These are phyloP conservation scores for Schizonepeta tenuifolia DNA, from an alignment of 257 asterid genomes.

Conservation along the genomic window DNA sequence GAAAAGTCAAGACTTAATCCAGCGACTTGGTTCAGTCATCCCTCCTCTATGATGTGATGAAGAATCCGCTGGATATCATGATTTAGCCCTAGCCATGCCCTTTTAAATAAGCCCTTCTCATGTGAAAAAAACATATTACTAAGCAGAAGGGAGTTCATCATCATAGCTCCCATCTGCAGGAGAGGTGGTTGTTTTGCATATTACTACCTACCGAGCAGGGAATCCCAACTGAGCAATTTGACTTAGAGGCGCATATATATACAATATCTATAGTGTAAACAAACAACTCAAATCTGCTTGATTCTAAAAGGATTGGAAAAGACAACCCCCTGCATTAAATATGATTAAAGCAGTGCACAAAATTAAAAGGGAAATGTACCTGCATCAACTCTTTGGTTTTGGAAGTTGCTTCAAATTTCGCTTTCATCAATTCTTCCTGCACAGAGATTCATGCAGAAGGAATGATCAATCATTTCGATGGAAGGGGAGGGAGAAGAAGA, in stretches of 20 bases:
- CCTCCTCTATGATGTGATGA: slow-evolving; percentile 6
- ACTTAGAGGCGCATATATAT: not conserved
- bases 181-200: not conserved
- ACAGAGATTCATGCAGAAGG: slow-evolving; percentile 28
- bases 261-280: no score
- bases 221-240: not conserved
- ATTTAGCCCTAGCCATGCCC: not conserved
- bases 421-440: slow-evolving; percentile 88
- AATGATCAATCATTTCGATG: slow-evolving; percentile 22
- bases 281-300: not conserved
- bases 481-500: slow-evolving; percentile 12
- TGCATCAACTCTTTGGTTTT: slow-evolving; percentile 67
- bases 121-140: not conserved
- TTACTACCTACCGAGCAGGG: not conserved
- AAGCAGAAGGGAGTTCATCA: not conserved
- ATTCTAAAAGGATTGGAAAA: slow-evolving; percentile 1
- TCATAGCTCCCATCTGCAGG: not conserved
- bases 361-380: slow-evolving; percentile 45
- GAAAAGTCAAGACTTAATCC: not conserved
- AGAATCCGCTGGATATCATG: not conserved
- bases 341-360: not conserved
- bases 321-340: slow-evolving; percentile 10
- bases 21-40: not conserved
- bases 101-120: not conserved
- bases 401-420: slow-evolving; percentile 74